A percentile compares a stretch with the other conserved stretches of the same genome.
phyloP scores from a whole-genome alignment of 768 basidiomycete genomes.

The Auricularia heimuer region DNA sequence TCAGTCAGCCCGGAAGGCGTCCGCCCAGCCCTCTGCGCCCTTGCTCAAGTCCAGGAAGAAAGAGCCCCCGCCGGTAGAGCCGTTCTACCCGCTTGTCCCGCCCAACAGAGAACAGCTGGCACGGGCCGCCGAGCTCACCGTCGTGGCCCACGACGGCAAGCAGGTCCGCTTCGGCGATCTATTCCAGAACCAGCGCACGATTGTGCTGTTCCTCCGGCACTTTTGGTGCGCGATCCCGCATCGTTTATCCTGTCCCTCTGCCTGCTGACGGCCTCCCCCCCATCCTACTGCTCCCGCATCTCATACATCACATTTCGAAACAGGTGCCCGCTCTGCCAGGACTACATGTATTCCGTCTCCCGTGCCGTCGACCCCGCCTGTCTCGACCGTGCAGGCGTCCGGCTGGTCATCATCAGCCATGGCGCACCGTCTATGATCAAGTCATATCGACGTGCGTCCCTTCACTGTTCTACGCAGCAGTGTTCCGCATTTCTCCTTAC shows the following conservation, averaged over 20 bases:
- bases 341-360: slow-evolving; percentile 69
- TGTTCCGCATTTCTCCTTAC: neutral
- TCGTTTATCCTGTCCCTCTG: neutral
- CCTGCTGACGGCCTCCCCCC: neutral
- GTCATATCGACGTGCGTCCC: slow-evolving; percentile 52
- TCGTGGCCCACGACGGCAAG: slow-evolving; percentile 60
- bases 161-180: slow-evolving; percentile 61
- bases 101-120: slow-evolving; percentile 50
- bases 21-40: neutral
- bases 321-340: slow-evolving; percentile 75
- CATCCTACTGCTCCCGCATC: neutral
- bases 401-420: slow-evolving; percentile 67
- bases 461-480: neutral
- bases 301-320: too few relatives aligned
- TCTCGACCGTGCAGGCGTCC: slow-evolving; percentile 40
- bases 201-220: slow-evolving; percentile 80
- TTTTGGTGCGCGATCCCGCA: slow-evolving; percentile 45
- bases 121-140: slow-evolving; percentile 48
- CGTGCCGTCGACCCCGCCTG: slow-evolving; percentile 36
- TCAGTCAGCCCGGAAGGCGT: neutral
- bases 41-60: neutral
- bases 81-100: slow-evolving; percentile 15
- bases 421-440: slow-evolving; percentile 69
- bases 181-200: slow-evolving; percentile 44
- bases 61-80: neutral